phyloP scores from a whole-genome alignment of 1,139 yeast species.

The Keqinozyma sinolaborantium region DNA sequence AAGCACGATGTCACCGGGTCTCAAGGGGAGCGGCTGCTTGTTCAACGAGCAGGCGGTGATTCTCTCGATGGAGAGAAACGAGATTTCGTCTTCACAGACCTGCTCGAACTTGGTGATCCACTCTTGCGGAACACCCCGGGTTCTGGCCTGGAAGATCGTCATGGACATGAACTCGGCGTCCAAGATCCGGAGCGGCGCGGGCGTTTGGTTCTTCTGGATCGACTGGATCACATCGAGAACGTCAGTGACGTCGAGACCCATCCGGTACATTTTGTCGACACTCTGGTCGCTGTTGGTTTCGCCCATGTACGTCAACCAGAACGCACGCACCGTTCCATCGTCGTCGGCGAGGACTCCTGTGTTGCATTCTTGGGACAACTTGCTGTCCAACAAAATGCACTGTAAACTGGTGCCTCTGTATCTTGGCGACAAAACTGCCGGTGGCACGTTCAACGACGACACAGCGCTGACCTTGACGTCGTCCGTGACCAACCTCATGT shows the following conservation, averaged over 20 bases:
- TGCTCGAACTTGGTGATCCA: conserved; percentile 74
- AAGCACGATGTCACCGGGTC: conserved; percentile 69
- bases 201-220: conserved; percentile 49
- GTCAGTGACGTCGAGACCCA: conserved; percentile 79
- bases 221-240: conserved; percentile 53
- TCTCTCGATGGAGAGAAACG: conserved; percentile 69
- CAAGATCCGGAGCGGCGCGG: conserved; percentile 58
- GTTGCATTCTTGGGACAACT: conserved; percentile 68
- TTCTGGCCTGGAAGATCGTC: conserved; percentile 72
- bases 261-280: conserved; percentile 62
- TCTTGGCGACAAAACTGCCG: conserved; percentile 67
- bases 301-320: conserved; percentile 82
- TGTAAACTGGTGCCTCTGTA: conserved; percentile 86
- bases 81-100: conserved; percentile 57
- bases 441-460: conserved; percentile 70
- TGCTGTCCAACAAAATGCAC: conserved; percentile 71
- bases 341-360: conserved; percentile 78
- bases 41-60: conserved; percentile 50
- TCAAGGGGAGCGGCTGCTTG: conserved; percentile 28
- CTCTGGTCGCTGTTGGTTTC: conserved; percentile 47
- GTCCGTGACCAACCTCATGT: conserved; percentile 67
- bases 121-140: conserved; percentile 79
- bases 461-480: conserved; percentile 77
- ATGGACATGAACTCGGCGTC: conserved; percentile 77
- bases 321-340: conserved; percentile 76